Percentiles rank a stretch among this genome's conserved stretches.
Evolutionary conservation across 139 green algal species (phyloP).

Genomic region (Chlorella sp.): DNA sequence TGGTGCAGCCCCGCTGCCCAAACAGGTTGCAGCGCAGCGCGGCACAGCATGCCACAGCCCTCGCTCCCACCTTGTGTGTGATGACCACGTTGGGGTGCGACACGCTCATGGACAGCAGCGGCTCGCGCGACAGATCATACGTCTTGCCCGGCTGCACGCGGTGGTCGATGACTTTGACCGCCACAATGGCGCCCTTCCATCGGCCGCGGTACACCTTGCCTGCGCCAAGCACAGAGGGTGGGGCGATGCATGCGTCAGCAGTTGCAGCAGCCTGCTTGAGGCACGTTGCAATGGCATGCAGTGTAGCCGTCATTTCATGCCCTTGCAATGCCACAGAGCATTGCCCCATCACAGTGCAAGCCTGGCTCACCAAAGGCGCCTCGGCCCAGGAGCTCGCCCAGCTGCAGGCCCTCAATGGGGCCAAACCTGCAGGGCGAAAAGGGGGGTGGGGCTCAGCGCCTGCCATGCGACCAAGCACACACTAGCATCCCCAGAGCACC

Average conservation of each 20-base stretch:
- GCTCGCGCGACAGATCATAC: constrained; percentile 19
- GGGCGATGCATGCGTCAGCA: no score
- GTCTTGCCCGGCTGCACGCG: background rate
- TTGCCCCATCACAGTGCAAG: background rate
- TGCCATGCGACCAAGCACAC: no score
- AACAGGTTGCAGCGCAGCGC: background rate
- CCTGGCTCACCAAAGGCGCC: background rate
- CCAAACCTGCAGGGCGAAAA: constrained; percentile 13
- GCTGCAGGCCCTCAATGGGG: constrained; percentile 18
- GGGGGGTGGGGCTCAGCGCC: no score
- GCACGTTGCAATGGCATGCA: background rate
- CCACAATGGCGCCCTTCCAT: constrained; percentile 35
- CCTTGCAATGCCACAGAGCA: no score
- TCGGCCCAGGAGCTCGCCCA: constrained; percentile 17
- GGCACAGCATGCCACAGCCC: background rate
- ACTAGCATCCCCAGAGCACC: no score
- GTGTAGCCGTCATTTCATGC: no score
- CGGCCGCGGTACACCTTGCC: background rate
- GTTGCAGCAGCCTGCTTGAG: no score
- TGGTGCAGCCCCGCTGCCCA: no score
- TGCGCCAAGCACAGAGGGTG: no score
- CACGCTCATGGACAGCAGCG: constrained; percentile 30
- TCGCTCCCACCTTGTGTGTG: background rate
- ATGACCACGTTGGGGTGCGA: constrained; percentile 38
- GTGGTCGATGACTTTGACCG: constrained; percentile 39